phyloP scores from a whole-genome alignment of 345 rosid species.

The Moricandia arvensis region DNA sequence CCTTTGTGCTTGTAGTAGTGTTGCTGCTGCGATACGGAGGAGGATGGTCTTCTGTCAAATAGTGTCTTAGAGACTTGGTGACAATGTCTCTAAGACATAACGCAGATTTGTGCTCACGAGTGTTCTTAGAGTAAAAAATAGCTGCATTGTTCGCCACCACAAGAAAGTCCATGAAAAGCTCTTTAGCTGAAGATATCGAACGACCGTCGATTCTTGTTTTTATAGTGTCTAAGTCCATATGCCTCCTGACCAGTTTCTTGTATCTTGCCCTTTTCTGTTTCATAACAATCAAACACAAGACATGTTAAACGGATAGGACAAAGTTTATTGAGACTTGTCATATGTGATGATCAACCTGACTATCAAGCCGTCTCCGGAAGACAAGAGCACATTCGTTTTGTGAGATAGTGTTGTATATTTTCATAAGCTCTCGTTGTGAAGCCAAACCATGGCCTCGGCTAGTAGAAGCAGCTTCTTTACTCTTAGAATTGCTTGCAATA shows the following conservation, averaged over 20 bases:
- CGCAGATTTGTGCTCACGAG: conserved; percentile 81
- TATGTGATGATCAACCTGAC: conserved; percentile 61
- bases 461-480: conserved; percentile 48
- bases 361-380: conserved; percentile 67
- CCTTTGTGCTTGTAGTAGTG: conserved; percentile 25
- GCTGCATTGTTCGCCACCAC: conserved; percentile 73
- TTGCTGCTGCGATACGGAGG: conserved; percentile 22
- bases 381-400: conserved; percentile 58
- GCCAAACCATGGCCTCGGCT: conserved; percentile 27
- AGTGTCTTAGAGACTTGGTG: conserved; percentile 47
- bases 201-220: conserved; percentile 52
- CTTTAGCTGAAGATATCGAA: conserved; percentile 48
- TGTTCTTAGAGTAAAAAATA: conserved; percentile 71
- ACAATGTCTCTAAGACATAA: conserved; percentile 55
- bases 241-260: conserved; percentile 69
- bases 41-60: conserved; percentile 38
- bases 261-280: conserved; percentile 85
- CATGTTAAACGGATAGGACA: not conserved
- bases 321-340: not conserved
- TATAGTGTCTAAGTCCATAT: conserved; percentile 74
- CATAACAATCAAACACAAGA: not conserved
- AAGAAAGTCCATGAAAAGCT: conserved; percentile 67
- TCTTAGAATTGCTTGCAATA: conserved; percentile 39
- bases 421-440: conserved; percentile 42
- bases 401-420: conserved; percentile 47